phyloP scores from a whole-genome alignment of 2,329 filamentous ascomycete genomes.

The Mycosphaerella sp. region DNA sequence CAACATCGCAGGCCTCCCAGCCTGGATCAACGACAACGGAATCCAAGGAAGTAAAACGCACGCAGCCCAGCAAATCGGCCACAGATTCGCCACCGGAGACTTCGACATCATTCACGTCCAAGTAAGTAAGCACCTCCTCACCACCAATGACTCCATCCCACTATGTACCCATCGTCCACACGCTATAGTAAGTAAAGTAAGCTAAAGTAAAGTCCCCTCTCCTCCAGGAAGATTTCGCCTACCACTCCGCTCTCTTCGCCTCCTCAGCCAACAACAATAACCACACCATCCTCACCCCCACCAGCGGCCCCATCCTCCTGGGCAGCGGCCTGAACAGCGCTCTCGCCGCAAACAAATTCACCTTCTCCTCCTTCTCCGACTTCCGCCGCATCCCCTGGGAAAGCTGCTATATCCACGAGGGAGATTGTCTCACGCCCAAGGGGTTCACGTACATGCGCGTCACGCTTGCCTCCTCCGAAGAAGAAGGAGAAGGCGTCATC shows the following conservation, averaged over 20 bases:
- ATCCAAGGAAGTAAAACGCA: constrained; percentile 56
- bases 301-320: constrained; percentile 58
- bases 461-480: constrained; percentile 44
- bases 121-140: not conserved
- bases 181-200: too few relatives aligned
- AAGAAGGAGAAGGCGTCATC: constrained; percentile 51
- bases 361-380: constrained; percentile 52
- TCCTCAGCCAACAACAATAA: constrained; percentile 54
- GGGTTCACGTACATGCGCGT: constrained; percentile 63
- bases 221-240: constrained; percentile 66
- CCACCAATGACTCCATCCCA: not conserved
- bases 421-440: constrained; percentile 63
- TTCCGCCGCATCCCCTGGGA: constrained; percentile 56
- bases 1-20: constrained; percentile 57
- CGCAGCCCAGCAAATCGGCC: constrained; percentile 54
- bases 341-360: too few relatives aligned
- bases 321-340: constrained; percentile 62
- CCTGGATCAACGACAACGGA: constrained; percentile 53
- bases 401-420: constrained; percentile 50
- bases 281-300: constrained; percentile 56
- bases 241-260: constrained; percentile 59
- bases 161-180: too few relatives aligned
- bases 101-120: too few relatives aligned
- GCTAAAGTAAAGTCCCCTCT: too few relatives aligned
- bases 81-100: constrained; percentile 50